These are phyloP conservation scores for Aspergillus pseudoviridinutans DNA, from an alignment of 2,329 filamentous ascomycete species.

Conservation along the genomic window DNA sequence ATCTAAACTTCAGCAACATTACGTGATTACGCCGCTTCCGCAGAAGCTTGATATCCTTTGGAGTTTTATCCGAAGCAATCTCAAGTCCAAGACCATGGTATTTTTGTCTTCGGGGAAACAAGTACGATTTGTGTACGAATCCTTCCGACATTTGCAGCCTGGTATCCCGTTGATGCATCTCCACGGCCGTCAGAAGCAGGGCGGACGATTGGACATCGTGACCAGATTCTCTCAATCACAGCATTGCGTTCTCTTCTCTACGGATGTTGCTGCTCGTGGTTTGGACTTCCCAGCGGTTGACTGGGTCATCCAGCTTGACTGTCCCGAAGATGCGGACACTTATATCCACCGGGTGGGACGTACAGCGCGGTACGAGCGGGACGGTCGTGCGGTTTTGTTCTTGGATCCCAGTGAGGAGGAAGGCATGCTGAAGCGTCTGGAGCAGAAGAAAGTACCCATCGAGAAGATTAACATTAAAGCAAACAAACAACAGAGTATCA, in stretches of 20 bases:
- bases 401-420: slow-evolving; percentile 87
- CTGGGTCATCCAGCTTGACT: slow-evolving; percentile 98
- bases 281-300: slow-evolving; percentile 96
- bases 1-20: slow-evolving; percentile 80
- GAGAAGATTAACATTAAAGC: slow-evolving; percentile 80
- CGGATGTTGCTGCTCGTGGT: slow-evolving; percentile 89
- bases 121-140: slow-evolving; percentile 92
- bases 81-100: slow-evolving; percentile 92
- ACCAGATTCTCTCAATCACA: slow-evolving; percentile 76
- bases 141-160: slow-evolving; percentile 86
- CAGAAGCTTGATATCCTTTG: slow-evolving; percentile 91
- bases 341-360: slow-evolving; percentile 96
- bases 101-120: slow-evolving; percentile 96
- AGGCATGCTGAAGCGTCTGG: slow-evolving; percentile 81
- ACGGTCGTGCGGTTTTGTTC: slow-evolving; percentile 84
- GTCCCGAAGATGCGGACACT: slow-evolving; percentile 92
- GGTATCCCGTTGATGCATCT: slow-evolving; percentile 91
- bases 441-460: slow-evolving; percentile 86
- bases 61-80: slow-evolving; percentile 84
- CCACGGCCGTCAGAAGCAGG: slow-evolving; percentile 90
- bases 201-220: slow-evolving; percentile 82
- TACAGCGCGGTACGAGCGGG: slow-evolving; percentile 87
- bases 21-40: slow-evolving; percentile 76
- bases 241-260: slow-evolving; percentile 85
- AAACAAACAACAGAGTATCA: slow-evolving; percentile 84